phyloP scores from a whole-genome alignment of 352 stramenopile genomes.

The Pythium monospermum region DNA sequence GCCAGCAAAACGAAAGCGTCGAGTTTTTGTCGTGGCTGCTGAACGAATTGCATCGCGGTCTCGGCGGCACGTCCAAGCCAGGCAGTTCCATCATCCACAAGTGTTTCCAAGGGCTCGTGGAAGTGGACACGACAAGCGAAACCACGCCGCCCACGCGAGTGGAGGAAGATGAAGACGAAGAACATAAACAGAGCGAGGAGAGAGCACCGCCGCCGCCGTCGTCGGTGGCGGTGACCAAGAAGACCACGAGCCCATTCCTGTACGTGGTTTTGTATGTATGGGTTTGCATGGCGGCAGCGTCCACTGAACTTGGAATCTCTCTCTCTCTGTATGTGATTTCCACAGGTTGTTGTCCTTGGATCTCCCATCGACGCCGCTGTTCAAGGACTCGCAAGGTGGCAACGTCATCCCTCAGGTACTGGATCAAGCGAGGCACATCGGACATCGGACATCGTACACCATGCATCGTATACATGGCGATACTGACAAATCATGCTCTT shows the following conservation, averaged over 20 bases:
- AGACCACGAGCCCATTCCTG: slow-evolving; percentile 60
- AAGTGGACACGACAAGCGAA: slow-evolving; percentile 87
- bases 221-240: slow-evolving; percentile 23
- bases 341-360: slow-evolving; percentile 95
- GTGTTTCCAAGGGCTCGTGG: slow-evolving; percentile 94
- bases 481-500: neutral
- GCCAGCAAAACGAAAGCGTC: slow-evolving; percentile 91
- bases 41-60: slow-evolving; percentile 89
- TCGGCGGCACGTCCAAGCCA: slow-evolving; percentile 79
- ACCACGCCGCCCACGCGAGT: slow-evolving; percentile 29
- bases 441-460: neutral
- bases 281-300: too few species aligned
- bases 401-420: slow-evolving; percentile 95
- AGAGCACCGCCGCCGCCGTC: neutral
- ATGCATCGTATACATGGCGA: neutral
- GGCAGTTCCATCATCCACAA: slow-evolving; percentile 93
- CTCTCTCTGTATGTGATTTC: slow-evolving; percentile 1
- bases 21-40: slow-evolving; percentile 97
- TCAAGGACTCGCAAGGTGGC: slow-evolving; percentile 96
- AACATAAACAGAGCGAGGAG: slow-evolving; percentile 15
- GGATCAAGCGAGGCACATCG: too few species aligned
- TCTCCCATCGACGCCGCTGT: slow-evolving; percentile 97
- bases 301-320: neutral
- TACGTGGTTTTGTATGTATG: too few species aligned
- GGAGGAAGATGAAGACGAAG: slow-evolving; percentile 26